A percentile compares a stretch with the other conserved stretches of the same genome.
Conservation (phyloP, 139 green algal species). For the Spirogloea muscicola region DNA sequence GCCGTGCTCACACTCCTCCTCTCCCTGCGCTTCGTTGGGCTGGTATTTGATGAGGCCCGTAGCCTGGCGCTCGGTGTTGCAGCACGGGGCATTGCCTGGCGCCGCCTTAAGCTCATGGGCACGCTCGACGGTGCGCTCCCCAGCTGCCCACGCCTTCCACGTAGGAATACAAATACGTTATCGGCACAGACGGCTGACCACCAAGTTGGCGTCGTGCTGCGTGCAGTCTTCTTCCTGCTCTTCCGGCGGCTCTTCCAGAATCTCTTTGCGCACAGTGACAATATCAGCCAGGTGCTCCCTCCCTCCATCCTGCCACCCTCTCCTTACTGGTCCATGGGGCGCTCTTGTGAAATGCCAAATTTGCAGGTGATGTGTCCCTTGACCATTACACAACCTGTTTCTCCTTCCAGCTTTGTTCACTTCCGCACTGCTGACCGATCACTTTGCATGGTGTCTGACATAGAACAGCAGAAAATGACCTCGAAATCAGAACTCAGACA, state of each 20-base stretch:
- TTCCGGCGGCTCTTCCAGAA: slow-evolving; percentile 33
- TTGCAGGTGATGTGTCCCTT: too few relatives aligned
- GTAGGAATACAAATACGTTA: background rate
- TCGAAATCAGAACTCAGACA: too few relatives aligned
- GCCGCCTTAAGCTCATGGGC: background rate
- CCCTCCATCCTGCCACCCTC: background rate
- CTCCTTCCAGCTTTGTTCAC: background rate
- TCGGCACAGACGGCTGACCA: background rate
- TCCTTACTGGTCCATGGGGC: background rate
- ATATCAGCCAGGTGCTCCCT: slow-evolving; percentile 30
- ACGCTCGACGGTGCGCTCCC: slow-evolving; percentile 20
- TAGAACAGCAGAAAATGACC: too few relatives aligned
- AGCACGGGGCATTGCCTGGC: slow-evolving; percentile 63
- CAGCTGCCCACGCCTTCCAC: background rate
- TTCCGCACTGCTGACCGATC: background rate
- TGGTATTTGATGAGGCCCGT: slow-evolving; percentile 77
- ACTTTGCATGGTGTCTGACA: too few relatives aligned
- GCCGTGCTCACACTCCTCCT: slow-evolving; percentile 76
- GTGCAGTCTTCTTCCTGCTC: slow-evolving; percentile 13
- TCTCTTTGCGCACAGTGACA: slow-evolving; percentile 30
- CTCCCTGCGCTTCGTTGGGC: slow-evolving; percentile 75
- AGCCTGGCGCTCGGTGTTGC: slow-evolving; percentile 77
- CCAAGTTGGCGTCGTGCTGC: background rate
- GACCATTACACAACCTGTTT: background rate
- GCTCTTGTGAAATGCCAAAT: too few relatives aligned